Base-by-base conservation (phyloP, 495 filamentous ascomycete genomes). In the Echria macrotheca region DNA sequence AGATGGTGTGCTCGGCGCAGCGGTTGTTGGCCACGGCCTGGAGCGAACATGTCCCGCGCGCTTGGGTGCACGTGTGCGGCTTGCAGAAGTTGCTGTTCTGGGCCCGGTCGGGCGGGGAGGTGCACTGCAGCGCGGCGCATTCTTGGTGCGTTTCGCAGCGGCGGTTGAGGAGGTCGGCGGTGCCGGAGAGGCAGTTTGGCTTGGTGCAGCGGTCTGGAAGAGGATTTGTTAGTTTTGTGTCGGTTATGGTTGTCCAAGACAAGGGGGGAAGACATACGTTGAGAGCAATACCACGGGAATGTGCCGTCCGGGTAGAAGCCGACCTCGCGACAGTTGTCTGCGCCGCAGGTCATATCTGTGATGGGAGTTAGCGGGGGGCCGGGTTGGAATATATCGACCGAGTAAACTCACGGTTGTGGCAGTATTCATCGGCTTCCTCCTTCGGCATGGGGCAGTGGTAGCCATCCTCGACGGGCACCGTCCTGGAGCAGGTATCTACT, bases 51-150 rank as follows among this genome's bases (percentile, higher is more conserved):
- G 8, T 28, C 1, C 15, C 33, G 15, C 1, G 22, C 14, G 7
- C 14, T n/a, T n/a, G n/a, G n/a, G n/a, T n/a, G 39, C 51, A 54
- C 5, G 51, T 54, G 45, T 54, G 51, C 5, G 21, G 11, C 1
- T 26, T 1, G 21, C 51, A 54, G 38, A 40, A 44, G 32, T 17
- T 33, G 51, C 51, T 54, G 39, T 38, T 5, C 7, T 12, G 17
- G n/a, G 23, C 18, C 10, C 8, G 8, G 28, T 45, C 40, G 1
- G 52, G 52, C 9, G 11, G 9, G 4, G 39, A 39, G 1, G 32
- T 17, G 33, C 52, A 55, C 4, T 44, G 15, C 15, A 32, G 47
- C 19, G 46, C 52, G 9, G 32, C 52, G 33, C 52, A 55, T 7
- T 42, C 19, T 35, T 44, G 29, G 29, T 55, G 52, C 0, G 29